Conservation (phyloP, 768 basidiomycete genomes). For the Mycena filopes region DNA sequence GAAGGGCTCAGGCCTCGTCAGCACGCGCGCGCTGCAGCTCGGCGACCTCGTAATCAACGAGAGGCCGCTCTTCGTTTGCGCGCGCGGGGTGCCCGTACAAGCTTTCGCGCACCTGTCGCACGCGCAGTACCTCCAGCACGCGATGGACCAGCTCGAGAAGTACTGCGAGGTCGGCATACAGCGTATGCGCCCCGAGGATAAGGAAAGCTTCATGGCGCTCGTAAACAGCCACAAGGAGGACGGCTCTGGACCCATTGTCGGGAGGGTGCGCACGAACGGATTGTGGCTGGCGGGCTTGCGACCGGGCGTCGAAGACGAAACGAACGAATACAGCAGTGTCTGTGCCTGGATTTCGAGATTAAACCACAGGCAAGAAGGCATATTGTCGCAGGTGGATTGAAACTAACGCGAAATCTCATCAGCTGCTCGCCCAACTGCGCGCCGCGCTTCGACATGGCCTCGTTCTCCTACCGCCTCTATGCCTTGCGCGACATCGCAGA, state of each 20-base stretch:
- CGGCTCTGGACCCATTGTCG: slow-evolving; percentile 46
- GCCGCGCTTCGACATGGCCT: slow-evolving; percentile 36
- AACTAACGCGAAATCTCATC: neutral
- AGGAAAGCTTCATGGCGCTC: slow-evolving; percentile 43
- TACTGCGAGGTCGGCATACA: slow-evolving; percentile 34
- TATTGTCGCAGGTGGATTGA: neutral
- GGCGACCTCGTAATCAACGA: slow-evolving; percentile 51
- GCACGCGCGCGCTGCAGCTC: slow-evolving; percentile 39
- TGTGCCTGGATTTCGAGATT: slow-evolving; percentile 46
- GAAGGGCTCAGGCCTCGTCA: slow-evolving; percentile 46
- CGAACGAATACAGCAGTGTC: slow-evolving; percentile 38
- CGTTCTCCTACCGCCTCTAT: slow-evolving; percentile 43
- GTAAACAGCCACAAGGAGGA: slow-evolving; percentile 45
- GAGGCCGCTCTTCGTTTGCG: slow-evolving; percentile 47
- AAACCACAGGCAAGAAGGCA: slow-evolving; percentile 46
- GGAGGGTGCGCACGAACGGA: slow-evolving; percentile 48
- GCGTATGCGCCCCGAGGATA: slow-evolving; percentile 40
- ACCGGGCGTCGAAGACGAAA: slow-evolving; percentile 23
- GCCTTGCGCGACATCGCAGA: slow-evolving; percentile 42
- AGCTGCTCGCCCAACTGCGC: slow-evolving; percentile 37
- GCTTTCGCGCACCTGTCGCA: neutral
- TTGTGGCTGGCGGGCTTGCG: slow-evolving; percentile 35
- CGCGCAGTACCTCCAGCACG: neutral
- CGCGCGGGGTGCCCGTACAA: slow-evolving; percentile 23
- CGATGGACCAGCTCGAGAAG: slow-evolving; percentile 35